These are phyloP conservation scores for Acer negundo DNA, from an alignment of 345 rosid species.

Conservation along the genomic window DNA sequence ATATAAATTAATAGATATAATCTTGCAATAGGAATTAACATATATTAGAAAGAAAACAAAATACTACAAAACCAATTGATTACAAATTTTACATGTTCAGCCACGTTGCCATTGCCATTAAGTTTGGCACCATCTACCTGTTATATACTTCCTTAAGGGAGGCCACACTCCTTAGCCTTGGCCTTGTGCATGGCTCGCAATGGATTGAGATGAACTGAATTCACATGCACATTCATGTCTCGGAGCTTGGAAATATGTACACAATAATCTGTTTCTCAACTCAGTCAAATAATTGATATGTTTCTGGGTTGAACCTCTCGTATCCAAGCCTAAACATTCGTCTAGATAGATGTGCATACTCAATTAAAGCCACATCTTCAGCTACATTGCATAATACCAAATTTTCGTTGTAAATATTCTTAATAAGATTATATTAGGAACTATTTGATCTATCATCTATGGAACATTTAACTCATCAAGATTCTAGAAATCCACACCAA, in stretches of 20 bases:
- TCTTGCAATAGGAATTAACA: no score
- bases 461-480: background rate
- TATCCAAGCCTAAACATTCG: conserved; percentile 80
- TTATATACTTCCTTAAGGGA: conserved; percentile 82
- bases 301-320: conserved; percentile 93
- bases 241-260: conserved; percentile 93
- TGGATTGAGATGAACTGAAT: conserved; percentile 89
- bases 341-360: conserved; percentile 84
- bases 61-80: no score
- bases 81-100: no score
- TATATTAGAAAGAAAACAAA: no score
- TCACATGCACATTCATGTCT: conserved; percentile 85
- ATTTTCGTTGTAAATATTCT: background rate
- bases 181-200: conserved; percentile 96
- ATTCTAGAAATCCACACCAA: no score
- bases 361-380: conserved; percentile 93
- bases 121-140: conserved; percentile 40
- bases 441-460: no score
- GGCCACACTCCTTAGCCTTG: conserved; percentile 97
- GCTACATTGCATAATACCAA: conserved; percentile 68
- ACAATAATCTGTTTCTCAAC: conserved; percentile 87
- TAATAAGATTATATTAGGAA: no score
- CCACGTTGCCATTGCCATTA: conserved; percentile 29
- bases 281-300: conserved; percentile 63
- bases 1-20: no score